Evolutionary conservation across 2,329 filamentous ascomycete genomes (phyloP), one percentile per base, ranked within the genome.

Genomic region (Amphichorda felina): DNA sequence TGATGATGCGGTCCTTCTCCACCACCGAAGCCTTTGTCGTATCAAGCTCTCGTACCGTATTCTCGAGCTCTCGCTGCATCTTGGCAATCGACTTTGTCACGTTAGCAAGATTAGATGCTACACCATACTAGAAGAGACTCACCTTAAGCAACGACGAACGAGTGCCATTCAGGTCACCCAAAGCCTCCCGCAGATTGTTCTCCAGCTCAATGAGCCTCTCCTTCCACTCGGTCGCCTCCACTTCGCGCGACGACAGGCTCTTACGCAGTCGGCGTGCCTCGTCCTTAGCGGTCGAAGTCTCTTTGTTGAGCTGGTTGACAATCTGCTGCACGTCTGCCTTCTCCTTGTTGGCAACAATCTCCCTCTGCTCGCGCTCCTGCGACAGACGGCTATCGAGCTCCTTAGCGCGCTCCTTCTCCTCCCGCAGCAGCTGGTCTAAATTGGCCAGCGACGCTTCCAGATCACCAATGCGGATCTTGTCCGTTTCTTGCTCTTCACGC

Each of bases 401-500:
- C 49, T 66, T 69, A 14, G 70, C 67, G 32, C 75, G 78, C 41
- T 95, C 88, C 56, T 81, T 82, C 56, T 94, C 87, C 35, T 91
- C 87, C 38, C 82, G 75, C n/a, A 94, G 63, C 33, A 66, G 75
- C 49, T 86, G 76, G 53, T 93, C 82, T n/a, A 78, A 72, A 38
- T 76, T 81, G 47, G 84, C 82, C 26, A 95, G 63, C 11, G 80
- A 77, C 8, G 85, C 83, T 51, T 96, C 88, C 7, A 96, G 68
- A 50, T 96, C 87, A 26, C 89, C 86, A 49, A 98, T 96, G 59
- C 87, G 88, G 54, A 98, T 94, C 69, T 98, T 98, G 64, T 98
- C 91, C 14, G 75, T 76, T 58, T 98, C 91, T 57, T 98, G 91
- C 62, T 98, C 91, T 53, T 98, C 91, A 2, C 91, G 79, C 34